Conservation (phyloP, 306 rosid species). For the Argentina anserina region DNA sequence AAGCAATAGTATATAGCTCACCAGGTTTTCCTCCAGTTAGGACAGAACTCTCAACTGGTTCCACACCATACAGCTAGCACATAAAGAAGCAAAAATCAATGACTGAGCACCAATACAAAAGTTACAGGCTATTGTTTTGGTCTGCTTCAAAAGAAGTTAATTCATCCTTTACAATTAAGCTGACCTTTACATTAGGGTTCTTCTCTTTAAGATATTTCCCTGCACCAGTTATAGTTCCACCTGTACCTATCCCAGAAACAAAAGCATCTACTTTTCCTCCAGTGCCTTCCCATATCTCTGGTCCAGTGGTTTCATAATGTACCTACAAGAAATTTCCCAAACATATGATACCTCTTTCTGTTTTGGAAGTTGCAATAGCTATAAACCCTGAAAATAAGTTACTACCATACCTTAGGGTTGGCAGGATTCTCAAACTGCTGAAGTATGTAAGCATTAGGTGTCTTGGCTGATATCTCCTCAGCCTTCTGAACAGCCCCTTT, state of each 20-base stretch:
- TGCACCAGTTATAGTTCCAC: constrained; percentile 78
- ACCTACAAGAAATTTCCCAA: constrained; percentile 27
- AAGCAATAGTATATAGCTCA: constrained; percentile 26
- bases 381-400: background rate
- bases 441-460: constrained; percentile 69
- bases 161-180: constrained; percentile 2
- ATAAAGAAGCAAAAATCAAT: constrained; percentile 11
- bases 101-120: constrained; percentile 4
- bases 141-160: background rate
- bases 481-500: constrained; percentile 88
- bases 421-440: constrained; percentile 87
- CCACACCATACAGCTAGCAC: constrained; percentile 65
- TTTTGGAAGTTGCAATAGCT: background rate
- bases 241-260: constrained; percentile 76
- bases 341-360: background rate
- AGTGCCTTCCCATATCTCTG: constrained; percentile 79
- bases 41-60: constrained; percentile 75
- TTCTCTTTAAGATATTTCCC: constrained; percentile 81
- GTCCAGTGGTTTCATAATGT: constrained; percentile 86
- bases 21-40: constrained; percentile 89
- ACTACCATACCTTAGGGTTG: constrained; percentile 63
- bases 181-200: constrained; percentile 62
- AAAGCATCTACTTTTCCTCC: constrained; percentile 62
- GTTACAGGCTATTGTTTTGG: background rate
- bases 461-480: constrained; percentile 70